Conservation (phyloP, 441 rosid genomes). For the Rhodomyrtus psidioides region DNA sequence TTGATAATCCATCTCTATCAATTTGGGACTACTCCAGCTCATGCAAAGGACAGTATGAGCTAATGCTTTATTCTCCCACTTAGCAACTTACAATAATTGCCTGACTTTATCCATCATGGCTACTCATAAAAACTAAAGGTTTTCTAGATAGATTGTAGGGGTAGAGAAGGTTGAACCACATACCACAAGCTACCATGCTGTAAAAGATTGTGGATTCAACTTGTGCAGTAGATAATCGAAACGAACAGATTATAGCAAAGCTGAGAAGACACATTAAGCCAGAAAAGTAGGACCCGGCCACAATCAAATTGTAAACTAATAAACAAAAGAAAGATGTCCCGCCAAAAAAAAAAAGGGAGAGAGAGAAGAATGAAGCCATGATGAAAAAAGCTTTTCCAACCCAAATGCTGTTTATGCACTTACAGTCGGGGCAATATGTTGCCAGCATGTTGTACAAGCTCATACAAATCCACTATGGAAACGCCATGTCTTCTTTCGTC, state of each 20-base stretch:
- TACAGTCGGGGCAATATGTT: constrained; percentile 61
- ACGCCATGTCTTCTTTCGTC: constrained; percentile 61
- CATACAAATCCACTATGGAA: constrained; percentile 49
- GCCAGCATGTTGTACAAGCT: constrained; percentile 75
- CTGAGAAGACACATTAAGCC: neutral
- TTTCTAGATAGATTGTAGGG: neutral
- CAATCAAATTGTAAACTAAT: neutral
- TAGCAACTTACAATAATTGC: neutral
- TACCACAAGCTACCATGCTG: neutral
- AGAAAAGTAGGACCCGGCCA: neutral
- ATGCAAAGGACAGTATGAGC: neutral
- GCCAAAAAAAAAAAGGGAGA: neutral
- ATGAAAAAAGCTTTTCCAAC: neutral
- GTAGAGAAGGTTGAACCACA: neutral
- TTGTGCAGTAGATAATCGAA: neutral
- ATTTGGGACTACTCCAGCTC: neutral
- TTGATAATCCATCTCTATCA: neutral
- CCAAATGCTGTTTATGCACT: neutral
- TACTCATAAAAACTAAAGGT: neutral
- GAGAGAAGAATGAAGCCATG: neutral
- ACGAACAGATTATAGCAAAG: neutral
- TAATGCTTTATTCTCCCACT: neutral
- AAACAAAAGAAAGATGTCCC: neutral
- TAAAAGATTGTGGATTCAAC: neutral
- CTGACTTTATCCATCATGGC: neutral